Evolutionary conservation across 169 alveolate species (phyloP), one percentile per base, ranked within the genome.

Genomic region (Cryptosporidium meleagridis): DNA sequence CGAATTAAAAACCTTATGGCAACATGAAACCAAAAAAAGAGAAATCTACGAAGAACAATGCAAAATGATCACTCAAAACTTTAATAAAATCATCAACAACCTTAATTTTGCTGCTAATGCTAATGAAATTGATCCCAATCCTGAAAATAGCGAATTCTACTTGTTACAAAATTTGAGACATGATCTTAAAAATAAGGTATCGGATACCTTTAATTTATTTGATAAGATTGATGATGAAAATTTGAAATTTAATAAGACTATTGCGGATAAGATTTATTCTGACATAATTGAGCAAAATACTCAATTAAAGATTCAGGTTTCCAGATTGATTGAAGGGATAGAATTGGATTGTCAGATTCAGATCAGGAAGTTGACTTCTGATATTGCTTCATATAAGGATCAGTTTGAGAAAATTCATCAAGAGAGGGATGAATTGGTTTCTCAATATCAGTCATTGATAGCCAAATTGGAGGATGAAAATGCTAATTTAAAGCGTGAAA

Each of bases 311-410:
- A 59, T 80, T 14, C 89, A 80, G 26, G 59, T 80, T 39, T 80
- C 89, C 6, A 80, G 80, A n/a, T 35, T 80, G 31, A 80, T 80
- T 23, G 89, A 80, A 5, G 89, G 89, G 1, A 80, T 62, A 18
- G 89, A 80, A 39, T 29, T 80, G 48, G 89, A 80, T 12, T 44
- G 89, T 41, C 89, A 80, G 48, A 80, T 80, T 5, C 89, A 80
- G 35, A 41, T 80, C 37, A 59, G 89, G 10, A 80, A 80, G 59
- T 51, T 80, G 39, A 80, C 52, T 33, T 59, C 62, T 4, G 89
- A 80, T 6, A 41, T 80, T 14, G 51, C 89, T 14, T 62, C 73
- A 4, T 80, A 48, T 23, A 80, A 23, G 29, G 75, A 80, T 7
- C 59, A 80, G 14, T 80, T 80, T 62, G 72, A 61, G 41, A 65